Conservation (phyloP, 441 rosid species). For the Melastoma candidum region DNA sequence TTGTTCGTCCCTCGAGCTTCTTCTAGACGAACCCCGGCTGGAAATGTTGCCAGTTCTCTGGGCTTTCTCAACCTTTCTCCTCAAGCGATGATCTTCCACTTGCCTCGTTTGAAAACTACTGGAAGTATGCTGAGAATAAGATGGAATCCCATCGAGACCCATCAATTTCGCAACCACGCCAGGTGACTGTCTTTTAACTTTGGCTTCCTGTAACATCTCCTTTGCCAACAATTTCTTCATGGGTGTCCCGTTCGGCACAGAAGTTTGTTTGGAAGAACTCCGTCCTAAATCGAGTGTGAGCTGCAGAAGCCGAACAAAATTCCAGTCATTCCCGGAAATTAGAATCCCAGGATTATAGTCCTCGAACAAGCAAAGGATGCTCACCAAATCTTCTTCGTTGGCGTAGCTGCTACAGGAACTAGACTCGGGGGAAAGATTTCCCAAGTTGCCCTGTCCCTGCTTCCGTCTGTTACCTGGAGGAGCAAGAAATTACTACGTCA, state of each 20-base stretch:
- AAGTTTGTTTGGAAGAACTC: constrained; percentile 33
- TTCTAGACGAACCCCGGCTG: constrained; percentile 40
- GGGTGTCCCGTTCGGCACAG: constrained; percentile 28
- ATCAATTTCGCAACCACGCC: constrained; percentile 79
- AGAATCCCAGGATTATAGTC: constrained; percentile 2
- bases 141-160: constrained; percentile 88
- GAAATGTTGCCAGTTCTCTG: constrained; percentile 33
- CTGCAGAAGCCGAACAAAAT: constrained; percentile 27
- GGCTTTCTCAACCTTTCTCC: constrained; percentile 25
- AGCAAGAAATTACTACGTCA: constrained; percentile 6
- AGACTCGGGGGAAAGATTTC: constrained; percentile 42
- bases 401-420: constrained; percentile 32
- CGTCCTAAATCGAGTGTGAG: constrained; percentile 29
- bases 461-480: constrained; percentile 51
- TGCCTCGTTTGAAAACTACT: constrained; percentile 31
- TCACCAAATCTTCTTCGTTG: constrained; percentile 47
- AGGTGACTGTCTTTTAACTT: constrained; percentile 57
- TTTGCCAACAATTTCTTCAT: constrained; percentile 65
- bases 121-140: constrained; percentile 40
- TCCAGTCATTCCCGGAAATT: background rate
- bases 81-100: constrained; percentile 22
- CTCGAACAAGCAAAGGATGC: constrained; percentile 6
- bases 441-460: constrained; percentile 26
- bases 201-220: constrained; percentile 74
- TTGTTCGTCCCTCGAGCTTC: constrained; percentile 63